Conservation (phyloP, 371 early-diverging fungal genomes). For the Apophysomyces sp. region DNA sequence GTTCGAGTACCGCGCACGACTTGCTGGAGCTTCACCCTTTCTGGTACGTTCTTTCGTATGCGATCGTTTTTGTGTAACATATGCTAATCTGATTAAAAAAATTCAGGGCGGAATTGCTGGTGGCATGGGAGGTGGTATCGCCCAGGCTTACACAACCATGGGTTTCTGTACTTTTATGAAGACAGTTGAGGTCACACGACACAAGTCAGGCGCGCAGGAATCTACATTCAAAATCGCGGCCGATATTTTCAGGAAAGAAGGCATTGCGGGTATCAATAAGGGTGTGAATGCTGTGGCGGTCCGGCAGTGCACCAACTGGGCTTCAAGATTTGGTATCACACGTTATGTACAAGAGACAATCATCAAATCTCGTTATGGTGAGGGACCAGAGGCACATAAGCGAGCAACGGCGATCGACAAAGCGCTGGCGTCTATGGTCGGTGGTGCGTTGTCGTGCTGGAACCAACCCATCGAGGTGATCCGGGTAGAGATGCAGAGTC, state of each 20-base stretch:
- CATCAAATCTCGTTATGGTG: conserved; percentile 51
- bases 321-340: conserved; percentile 89
- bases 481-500: conserved; percentile 96
- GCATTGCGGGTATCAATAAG: conserved; percentile 94
- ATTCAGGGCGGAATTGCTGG: conserved; percentile 81
- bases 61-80: neutral
- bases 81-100: conserved; percentile 1
- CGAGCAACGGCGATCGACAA: conserved; percentile 57
- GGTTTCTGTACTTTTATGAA: conserved; percentile 99
- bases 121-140: conserved; percentile 91
- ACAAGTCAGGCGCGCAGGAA: conserved; percentile 73
- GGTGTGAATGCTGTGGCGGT: conserved; percentile 91
- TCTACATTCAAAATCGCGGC: conserved; percentile 84
- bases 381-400: conserved; percentile 30
- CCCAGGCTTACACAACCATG: conserved; percentile 96
- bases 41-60: conserved; percentile 32
- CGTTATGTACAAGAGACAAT: conserved; percentile 83
- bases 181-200: conserved; percentile 97
- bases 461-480: conserved; percentile 98
- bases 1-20: conserved; percentile 76
- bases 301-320: conserved; percentile 97
- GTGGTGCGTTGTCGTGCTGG: conserved; percentile 93
- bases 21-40: conserved; percentile 57
- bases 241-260: conserved; percentile 90
- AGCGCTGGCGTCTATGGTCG: conserved; percentile 80